Percentiles rank a stretch among this genome's conserved stretches.
Evolutionary conservation across 495 filamentous ascomycete genomes (phyloP).

Genomic region (Penicillium cataractarum): DNA sequence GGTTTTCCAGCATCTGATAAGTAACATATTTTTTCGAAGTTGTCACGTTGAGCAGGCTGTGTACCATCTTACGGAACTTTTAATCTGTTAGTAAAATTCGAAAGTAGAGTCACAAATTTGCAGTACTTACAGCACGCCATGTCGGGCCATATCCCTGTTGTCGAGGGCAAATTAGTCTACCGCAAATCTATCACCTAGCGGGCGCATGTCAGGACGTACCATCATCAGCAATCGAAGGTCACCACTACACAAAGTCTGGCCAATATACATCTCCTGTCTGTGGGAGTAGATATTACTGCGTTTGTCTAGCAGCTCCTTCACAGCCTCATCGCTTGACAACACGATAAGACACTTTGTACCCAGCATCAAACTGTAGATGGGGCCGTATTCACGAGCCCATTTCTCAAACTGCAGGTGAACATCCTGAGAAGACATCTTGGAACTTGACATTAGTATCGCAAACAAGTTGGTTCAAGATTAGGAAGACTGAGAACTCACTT

Average conservation of each 20-base stretch:
- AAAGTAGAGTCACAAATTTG: too few species aligned
- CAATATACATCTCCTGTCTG: conserved; percentile 53
- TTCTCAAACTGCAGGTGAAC: conserved; percentile 54
- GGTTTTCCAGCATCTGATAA: conserved; percentile 46
- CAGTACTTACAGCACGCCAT: conserved; percentile 28
- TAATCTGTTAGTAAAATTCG: not conserved
- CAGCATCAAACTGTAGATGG: conserved; percentile 62
- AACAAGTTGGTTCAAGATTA: not conserved
- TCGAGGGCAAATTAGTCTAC: not conserved
- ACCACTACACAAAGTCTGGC: conserved; percentile 40
- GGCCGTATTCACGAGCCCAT: conserved; percentile 65
- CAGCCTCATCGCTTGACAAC: conserved; percentile 59
- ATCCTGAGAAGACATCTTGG: conserved; percentile 23
- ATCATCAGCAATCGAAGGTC: conserved; percentile 38
- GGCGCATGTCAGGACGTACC: conserved; percentile 14
- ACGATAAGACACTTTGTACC: conserved; percentile 61
- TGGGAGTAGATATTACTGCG: conserved; percentile 63
- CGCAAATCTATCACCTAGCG: too few species aligned
- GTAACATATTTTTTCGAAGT: conserved; percentile 43
- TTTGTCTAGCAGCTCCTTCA: conserved; percentile 62
- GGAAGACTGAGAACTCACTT: conserved; percentile 17
- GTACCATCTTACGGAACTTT: conserved; percentile 40
- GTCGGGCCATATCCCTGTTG: conserved; percentile 30
- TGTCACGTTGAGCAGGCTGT: conserved; percentile 33
- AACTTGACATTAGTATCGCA: not conserved